Conservation (phyloP, 805 yeast species). For the Sugiyamaella smithiae region DNA sequence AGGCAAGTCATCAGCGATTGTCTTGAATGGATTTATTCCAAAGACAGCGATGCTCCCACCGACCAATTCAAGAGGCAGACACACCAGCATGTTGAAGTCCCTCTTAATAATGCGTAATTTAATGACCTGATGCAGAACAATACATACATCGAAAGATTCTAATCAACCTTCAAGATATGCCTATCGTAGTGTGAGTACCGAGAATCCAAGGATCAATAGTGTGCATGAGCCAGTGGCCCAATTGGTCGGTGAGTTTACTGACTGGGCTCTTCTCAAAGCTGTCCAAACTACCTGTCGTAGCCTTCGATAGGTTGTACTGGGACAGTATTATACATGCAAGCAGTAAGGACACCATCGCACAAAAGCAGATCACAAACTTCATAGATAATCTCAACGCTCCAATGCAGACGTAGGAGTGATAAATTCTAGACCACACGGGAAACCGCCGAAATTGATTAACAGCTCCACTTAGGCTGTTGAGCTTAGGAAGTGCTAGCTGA, state of each 20-base stretch:
- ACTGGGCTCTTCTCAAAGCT: too few relatives aligned
- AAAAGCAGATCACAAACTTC: neutral
- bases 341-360: too few relatives aligned
- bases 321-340: too few relatives aligned
- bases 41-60: conserved; percentile 20
- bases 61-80: neutral
- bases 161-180: too few relatives aligned
- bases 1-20: conserved; percentile 60
- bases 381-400: neutral
- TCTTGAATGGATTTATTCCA: conserved; percentile 42
- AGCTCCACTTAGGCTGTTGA: neutral
- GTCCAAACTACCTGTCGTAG: too few relatives aligned
- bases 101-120: neutral
- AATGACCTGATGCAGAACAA: neutral
- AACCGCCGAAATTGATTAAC: neutral
- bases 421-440: neutral
- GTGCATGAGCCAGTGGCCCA: neutral
- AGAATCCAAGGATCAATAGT: neutral
- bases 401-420: neutral
- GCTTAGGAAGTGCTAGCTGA: neutral
- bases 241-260: too few relatives aligned
- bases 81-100: neutral
- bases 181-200: too few relatives aligned
- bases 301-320: too few relatives aligned
- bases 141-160: too few relatives aligned